Conservation (phyloP, 805 yeast species). For the Metschnikowia bowlesiae region DNA sequence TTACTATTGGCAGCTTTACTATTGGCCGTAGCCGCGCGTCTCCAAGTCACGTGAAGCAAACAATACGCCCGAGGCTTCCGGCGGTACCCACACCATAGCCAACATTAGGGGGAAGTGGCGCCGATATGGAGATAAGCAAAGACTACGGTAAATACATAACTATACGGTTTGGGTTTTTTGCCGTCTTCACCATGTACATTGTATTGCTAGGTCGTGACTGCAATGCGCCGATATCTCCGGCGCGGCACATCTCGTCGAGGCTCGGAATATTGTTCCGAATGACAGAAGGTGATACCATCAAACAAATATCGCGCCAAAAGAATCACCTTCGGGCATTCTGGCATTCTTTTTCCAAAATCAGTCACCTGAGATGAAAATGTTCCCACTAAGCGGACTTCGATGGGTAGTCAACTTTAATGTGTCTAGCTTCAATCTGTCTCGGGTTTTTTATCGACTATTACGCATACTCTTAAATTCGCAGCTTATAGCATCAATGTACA, state of each 20-base stretch:
- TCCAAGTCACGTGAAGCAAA: not conserved
- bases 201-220: not conserved
- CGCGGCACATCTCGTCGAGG: slow-evolving; percentile 2
- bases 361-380: too few relatives aligned
- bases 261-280: not conserved
- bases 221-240: slow-evolving; percentile 7
- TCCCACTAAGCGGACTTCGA: too few relatives aligned
- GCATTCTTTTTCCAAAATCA: too few relatives aligned
- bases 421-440: too few relatives aligned
- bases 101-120: not conserved
- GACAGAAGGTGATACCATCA: not conserved
- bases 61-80: not conserved
- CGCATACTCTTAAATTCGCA: too few relatives aligned
- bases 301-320: not conserved
- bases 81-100: not conserved
- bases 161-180: too few relatives aligned
- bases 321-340: not conserved
- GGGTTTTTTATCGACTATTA: too few relatives aligned
- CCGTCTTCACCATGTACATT: too few relatives aligned
- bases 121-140: too few relatives aligned
- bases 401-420: not conserved
- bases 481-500: too few relatives aligned
- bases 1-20: slow-evolving; percentile 11
- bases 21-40: slow-evolving; percentile 13
- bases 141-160: too few relatives aligned